Evolutionary conservation across 164 flowering plant species (phyloP), one percentile per base, ranked within the genome.

Genomic region (Berberis thunbergii): DNA sequence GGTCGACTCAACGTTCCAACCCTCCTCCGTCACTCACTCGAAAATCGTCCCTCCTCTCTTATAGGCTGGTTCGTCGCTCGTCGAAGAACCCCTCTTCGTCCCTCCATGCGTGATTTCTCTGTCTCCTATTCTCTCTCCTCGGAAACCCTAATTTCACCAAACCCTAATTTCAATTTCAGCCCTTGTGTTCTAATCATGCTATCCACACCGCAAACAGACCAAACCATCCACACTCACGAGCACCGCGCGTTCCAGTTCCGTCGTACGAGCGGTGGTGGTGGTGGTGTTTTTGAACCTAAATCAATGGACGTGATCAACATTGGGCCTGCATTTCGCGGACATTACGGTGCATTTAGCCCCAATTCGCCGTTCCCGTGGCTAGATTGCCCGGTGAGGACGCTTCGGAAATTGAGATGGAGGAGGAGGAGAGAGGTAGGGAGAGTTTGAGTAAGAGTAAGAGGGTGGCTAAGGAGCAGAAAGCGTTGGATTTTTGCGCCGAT

Each of bases 11-110:
- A 75, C 63, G 4, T 67, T 38, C 50, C 67, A 67, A 41, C 72
- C 49, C 68, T 80, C 60, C 69, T 40, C 43, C 77, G 63, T 48
- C 40, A 26, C 40, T 55, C n/a, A 53, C 11, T 8, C 55, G 4
- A 4, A 3, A 6, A 55, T 39, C 42, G 6, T 4, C 58, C 13
- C 13, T 61, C 43, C 46, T 57, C 69, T 60, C 81, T 88, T 50
- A 68, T 90, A 50, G 98, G 97, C 6, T 86, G 88, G 86, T 84
- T 90, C 79, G 81, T 89, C 72, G 81, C 75, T 43, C 91, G 97
- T 66, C 83, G 96, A 11, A 70, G 65, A 56, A 71, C 92, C 64
- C 79, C 76, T 45, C 77, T 82, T 56, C 89, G 94, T 39, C 96
- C 96, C 7, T 88, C 98, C 8, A 67, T 87, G 71, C 78, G 85